A percentile compares a stretch with the other conserved stretches of the same genome.
phyloP scores from a whole-genome alignment of 2,329 filamentous ascomycete genomes.

The Decorospora gaudefroyi region DNA sequence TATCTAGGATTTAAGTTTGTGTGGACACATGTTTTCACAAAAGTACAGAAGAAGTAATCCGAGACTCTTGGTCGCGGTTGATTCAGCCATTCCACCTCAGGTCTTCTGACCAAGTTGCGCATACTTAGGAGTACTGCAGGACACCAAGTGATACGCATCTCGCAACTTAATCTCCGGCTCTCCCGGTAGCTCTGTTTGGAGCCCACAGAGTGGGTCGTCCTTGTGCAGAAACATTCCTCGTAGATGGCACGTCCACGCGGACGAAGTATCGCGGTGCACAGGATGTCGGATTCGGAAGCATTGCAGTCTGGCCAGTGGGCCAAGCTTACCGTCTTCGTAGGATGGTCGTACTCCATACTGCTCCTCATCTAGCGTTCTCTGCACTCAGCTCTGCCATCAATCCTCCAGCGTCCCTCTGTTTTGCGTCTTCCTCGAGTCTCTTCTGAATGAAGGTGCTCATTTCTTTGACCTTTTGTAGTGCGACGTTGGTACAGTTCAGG shows the following conservation, averaged over 20 bases:
- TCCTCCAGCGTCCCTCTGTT: slow-evolving; percentile 76
- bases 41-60: background rate
- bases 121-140: too few species aligned
- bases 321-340: slow-evolving; percentile 23
- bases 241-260: slow-evolving; percentile 14
- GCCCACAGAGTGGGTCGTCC: slow-evolving; percentile 1
- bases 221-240: slow-evolving; percentile 6
- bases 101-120: too few species aligned
- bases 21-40: slow-evolving; percentile 2
- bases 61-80: slow-evolving; percentile 7
- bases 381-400: slow-evolving; percentile 78
- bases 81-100: too few species aligned
- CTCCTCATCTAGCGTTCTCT: slow-evolving; percentile 75
- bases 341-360: slow-evolving; percentile 8
- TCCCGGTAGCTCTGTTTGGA: slow-evolving; percentile 1
- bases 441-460: slow-evolving; percentile 74
- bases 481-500: slow-evolving; percentile 74
- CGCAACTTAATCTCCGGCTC: slow-evolving; percentile 3
- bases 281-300: slow-evolving; percentile 9
- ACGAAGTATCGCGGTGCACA: slow-evolving; percentile 24
- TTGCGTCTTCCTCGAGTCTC: slow-evolving; percentile 76
- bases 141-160: slow-evolving; percentile 2
- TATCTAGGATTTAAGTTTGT: slow-evolving; percentile 18
- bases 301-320: slow-evolving; percentile 11
- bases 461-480: slow-evolving; percentile 78